These are phyloP conservation scores for Heterobasidion parviporum DNA, from an alignment of 1,284 basidiomycete genomes.

Conservation along the genomic window DNA sequence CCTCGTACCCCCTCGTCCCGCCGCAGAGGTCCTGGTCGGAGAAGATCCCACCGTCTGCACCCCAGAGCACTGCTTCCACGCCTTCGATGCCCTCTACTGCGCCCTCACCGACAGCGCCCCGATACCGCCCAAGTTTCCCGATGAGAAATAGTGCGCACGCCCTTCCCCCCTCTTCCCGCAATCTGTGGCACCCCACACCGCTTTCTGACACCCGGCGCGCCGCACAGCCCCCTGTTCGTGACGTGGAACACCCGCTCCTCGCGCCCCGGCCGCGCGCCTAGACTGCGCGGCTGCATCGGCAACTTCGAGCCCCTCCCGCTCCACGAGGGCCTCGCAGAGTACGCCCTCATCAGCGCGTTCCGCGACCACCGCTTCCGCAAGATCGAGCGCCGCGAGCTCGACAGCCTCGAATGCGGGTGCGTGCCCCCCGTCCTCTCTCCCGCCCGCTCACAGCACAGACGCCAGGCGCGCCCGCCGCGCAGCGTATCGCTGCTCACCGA, in stretches of 20 bases:
- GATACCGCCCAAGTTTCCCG: constrained; percentile 49
- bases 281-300: constrained; percentile 91
- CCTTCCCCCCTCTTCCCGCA: background rate
- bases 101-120: constrained; percentile 47
- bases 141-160: constrained; percentile 62
- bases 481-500: constrained; percentile 90
- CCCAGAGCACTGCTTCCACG: constrained; percentile 69
- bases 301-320: constrained; percentile 81
- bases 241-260: constrained; percentile 83
- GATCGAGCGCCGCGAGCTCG: constrained; percentile 73
- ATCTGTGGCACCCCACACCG: background rate
- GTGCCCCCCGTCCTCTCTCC: constrained; percentile 21
- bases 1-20: constrained; percentile 30
- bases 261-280: constrained; percentile 47
- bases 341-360: constrained; percentile 83
- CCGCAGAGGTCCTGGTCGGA: constrained; percentile 18
- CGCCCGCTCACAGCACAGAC: background rate
- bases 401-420: constrained; percentile 79
- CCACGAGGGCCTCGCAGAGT: constrained; percentile 76
- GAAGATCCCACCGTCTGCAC: constrained; percentile 42
- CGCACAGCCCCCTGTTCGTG: constrained; percentile 84
- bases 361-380: constrained; percentile 61
- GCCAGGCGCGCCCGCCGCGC: constrained; percentile 2
- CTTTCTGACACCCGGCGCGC: constrained; percentile 1
- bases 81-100: constrained; percentile 75